Base-by-base conservation (phyloP, 345 rosid genomes). In the Ceriops decandra region DNA sequence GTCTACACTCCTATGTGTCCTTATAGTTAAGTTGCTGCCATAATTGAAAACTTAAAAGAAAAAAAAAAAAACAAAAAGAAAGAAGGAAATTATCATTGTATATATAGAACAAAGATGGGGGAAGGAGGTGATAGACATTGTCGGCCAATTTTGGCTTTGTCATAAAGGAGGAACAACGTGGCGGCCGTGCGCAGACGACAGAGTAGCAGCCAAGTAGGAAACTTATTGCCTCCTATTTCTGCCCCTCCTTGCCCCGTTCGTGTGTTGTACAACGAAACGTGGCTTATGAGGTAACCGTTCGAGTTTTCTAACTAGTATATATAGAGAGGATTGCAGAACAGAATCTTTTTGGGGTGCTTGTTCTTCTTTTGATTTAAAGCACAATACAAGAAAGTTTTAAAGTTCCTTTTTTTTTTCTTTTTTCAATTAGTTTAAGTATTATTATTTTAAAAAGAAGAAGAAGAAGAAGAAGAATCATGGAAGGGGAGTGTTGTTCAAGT, bases 121-220 rank as follows among this genome's bases (percentile, higher is more conserved):
- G 19, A 67, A 26, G 27, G 69, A 36, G 77, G 31, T 63, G 87
- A 81, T 72, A 80, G 87, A 75, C 66, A 69, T 53, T 88, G 90
- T 88, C 90, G 93, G 90, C 86, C 82, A 76, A 72, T 52, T 66
- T 78, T 82, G 84, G 78, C 66, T 69, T 85, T 79, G 76, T 80
- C 81, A 74, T 71, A n/a, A 74, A 66, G 80, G 68, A 64, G 70
- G 66, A 81, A 69, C 82, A 84, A 88, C 88, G 88, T 84, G 92
- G 87, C 83, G 83, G 87, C 87, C 80, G 80, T 68, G 46, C 72
- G 76, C 76, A 53, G 69, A 64, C 86, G 86, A 79, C 89, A 85
- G 73, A 62, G 68, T 77, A 77, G 82, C 82, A 78, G 87, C 84
- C 87, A 80, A 87, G 74, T 75, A 75, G 76, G 81, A 81, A 73